A percentile compares a stretch with the other conserved stretches of the same genome.
Conservation (phyloP, 2,329 filamentous ascomycete species). For the Stagonosporopsis cucurbitacearum region DNA sequence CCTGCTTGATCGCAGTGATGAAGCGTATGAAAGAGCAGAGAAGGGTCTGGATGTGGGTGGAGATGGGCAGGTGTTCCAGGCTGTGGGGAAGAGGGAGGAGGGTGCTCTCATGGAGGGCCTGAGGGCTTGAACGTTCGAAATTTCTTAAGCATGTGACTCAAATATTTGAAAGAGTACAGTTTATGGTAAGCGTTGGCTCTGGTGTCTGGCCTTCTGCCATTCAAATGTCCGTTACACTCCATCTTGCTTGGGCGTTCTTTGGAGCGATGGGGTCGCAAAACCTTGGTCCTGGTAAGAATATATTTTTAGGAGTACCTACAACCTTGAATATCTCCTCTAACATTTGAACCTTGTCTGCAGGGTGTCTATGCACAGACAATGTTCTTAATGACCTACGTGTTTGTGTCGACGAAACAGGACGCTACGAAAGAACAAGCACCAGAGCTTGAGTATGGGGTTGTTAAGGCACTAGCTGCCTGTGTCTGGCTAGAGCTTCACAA, state of each 20-base stretch:
- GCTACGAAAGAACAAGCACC: too few species aligned
- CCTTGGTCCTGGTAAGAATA: not conserved
- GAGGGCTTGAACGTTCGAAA: slow-evolving; percentile 38
- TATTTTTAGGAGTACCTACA: not conserved
- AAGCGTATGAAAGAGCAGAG: slow-evolving; percentile 75
- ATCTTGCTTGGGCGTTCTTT: not conserved
- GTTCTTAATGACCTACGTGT: too few species aligned
- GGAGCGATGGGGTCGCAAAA: not conserved
- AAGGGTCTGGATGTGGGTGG: slow-evolving; percentile 76
- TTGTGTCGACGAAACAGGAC: too few species aligned
- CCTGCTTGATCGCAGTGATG: slow-evolving; percentile 75
- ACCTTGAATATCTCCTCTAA: too few species aligned
- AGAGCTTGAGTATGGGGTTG: too few species aligned
- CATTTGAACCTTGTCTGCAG: too few species aligned
- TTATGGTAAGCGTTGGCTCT: too few species aligned
- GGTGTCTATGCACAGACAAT: too few species aligned
- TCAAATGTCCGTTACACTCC: too few species aligned
- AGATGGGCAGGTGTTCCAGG: slow-evolving; percentile 65
- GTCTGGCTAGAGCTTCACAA: too few species aligned
- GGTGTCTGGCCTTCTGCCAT: too few species aligned
- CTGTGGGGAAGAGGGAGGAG: slow-evolving; percentile 78
- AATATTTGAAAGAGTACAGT: not conserved
- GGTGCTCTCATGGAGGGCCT: slow-evolving; percentile 58
- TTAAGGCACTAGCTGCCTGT: too few species aligned
- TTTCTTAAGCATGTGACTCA: not conserved